phyloP scores from a whole-genome alignment of 495 filamentous ascomycete species.

The Annulohypoxylon maeteangense region DNA sequence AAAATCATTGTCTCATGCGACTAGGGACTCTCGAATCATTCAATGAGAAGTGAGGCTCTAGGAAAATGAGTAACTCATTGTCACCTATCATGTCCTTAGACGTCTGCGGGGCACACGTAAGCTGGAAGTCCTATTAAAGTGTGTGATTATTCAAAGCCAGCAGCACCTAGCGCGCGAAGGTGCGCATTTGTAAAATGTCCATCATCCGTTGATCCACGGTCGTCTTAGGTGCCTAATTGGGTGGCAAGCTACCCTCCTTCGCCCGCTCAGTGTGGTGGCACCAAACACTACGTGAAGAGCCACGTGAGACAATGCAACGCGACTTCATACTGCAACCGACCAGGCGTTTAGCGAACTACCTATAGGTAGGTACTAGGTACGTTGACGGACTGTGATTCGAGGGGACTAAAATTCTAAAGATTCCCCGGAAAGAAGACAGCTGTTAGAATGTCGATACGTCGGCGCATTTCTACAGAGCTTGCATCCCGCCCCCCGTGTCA shows the following conservation, averaged over 20 bases:
- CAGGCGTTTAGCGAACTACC: not conserved
- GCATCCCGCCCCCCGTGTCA: not conserved
- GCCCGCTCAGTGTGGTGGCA: slow-evolving; percentile 32
- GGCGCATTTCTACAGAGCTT: not conserved
- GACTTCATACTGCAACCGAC: slow-evolving; percentile 22
- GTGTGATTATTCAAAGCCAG: not conserved
- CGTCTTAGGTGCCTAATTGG: slow-evolving; percentile 32
- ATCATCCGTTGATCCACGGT: not conserved
- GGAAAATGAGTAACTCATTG: not conserved
- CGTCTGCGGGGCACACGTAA: slow-evolving; percentile 29
- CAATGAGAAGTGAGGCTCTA: slow-evolving; percentile 19
- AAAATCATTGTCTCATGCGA: slow-evolving; percentile 4
- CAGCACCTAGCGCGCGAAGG: slow-evolving; percentile 13
- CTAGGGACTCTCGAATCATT: slow-evolving; percentile 6
- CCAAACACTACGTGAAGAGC: slow-evolving; percentile 35
- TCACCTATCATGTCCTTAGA: slow-evolving; percentile 22
- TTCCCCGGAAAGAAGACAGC: slow-evolving; percentile 6
- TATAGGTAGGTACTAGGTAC: not conserved
- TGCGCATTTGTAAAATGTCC: not conserved
- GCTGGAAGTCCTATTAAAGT: slow-evolving; percentile 19
- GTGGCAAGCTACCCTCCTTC: slow-evolving; percentile 22
- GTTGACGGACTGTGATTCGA: slow-evolving; percentile 15
- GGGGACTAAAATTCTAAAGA: not conserved
- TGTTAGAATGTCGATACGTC: slow-evolving; percentile 2
- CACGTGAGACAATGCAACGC: slow-evolving; percentile 35